These are phyloP conservation scores for Apiospora phragmitis DNA, from an alignment of 2,329 filamentous ascomycete genomes.

Conservation along the genomic window DNA sequence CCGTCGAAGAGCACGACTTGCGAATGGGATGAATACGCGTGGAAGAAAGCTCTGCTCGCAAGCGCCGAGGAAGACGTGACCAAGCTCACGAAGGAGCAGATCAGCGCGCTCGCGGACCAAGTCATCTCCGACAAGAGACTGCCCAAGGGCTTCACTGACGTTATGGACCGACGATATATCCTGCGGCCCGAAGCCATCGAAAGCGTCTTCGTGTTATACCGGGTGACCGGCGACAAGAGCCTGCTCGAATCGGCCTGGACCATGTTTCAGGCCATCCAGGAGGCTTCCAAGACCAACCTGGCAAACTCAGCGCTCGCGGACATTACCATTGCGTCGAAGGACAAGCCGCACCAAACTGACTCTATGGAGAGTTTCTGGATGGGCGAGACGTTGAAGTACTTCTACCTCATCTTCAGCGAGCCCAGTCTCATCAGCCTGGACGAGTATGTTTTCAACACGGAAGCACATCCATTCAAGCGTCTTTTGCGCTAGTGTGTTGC, in stretches of 20 bases:
- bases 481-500: background rate
- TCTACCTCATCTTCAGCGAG: slow-evolving; percentile 18
- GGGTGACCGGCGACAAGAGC: slow-evolving; percentile 65
- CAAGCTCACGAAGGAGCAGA: background rate
- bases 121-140: slow-evolving; percentile 34
- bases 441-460: slow-evolving; percentile 18
- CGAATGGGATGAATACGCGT: slow-evolving; percentile 28
- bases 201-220: slow-evolving; percentile 76
- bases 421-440: slow-evolving; percentile 14
- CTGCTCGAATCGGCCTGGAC: slow-evolving; percentile 72
- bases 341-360: slow-evolving; percentile 30
- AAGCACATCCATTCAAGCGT: slow-evolving; percentile 15
- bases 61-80: slow-evolving; percentile 15
- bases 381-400: slow-evolving; percentile 19
- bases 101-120: slow-evolving; percentile 15
- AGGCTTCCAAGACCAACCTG: slow-evolving; percentile 59
- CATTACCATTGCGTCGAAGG: slow-evolving; percentile 55
- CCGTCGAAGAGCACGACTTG: slow-evolving; percentile 17
- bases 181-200: slow-evolving; percentile 79
- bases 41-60: slow-evolving; percentile 26
- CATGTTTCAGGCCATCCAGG: slow-evolving; percentile 68
- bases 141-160: slow-evolving; percentile 54
- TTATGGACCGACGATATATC: slow-evolving; percentile 61
- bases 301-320: slow-evolving; percentile 62
- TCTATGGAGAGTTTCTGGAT: slow-evolving; percentile 19